A percentile compares a stretch with the other conserved stretches of the same genome.
phyloP scores from a whole-genome alignment of 805 yeast species.

The Sugiyamaella floridensis region DNA sequence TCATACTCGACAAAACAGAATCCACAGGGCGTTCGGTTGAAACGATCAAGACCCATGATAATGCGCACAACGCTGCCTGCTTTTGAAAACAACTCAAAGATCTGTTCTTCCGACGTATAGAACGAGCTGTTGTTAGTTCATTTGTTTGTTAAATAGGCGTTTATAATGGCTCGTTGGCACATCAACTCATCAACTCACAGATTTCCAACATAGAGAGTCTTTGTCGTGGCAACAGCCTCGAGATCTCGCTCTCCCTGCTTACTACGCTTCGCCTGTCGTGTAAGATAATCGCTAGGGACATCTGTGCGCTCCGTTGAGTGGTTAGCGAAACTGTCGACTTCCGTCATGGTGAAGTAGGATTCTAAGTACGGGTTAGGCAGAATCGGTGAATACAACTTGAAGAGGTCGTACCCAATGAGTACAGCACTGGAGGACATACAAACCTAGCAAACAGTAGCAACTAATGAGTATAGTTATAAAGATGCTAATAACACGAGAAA shows the following conservation, averaged over 20 bases:
- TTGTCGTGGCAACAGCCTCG: conserved; percentile 55
- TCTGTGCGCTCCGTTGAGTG: conserved; percentile 35
- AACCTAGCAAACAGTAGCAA: no score
- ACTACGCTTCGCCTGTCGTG: conserved; percentile 30
- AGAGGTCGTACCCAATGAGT: no score
- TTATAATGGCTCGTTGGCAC: neutral
- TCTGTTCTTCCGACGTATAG: conserved; percentile 91
- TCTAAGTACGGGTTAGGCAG: neutral
- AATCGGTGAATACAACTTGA: no score
- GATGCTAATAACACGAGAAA: no score
- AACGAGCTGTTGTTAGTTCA: conserved; percentile 40
- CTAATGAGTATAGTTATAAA: no score
- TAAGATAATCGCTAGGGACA: conserved; percentile 29
- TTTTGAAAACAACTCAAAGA: conserved; percentile 76
- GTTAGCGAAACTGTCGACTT: conserved; percentile 17
- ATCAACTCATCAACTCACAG: conserved; percentile 30
- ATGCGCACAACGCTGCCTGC: conserved; percentile 50
- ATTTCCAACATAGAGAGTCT: conserved; percentile 88
- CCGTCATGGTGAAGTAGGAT: conserved; percentile 6
- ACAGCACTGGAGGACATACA: no score
- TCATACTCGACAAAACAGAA: conserved; percentile 86
- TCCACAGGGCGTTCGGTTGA: conserved; percentile 90
- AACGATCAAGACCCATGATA: conserved; percentile 91
- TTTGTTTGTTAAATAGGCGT: neutral
- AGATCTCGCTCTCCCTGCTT: conserved; percentile 44